Conservation (phyloP, 2,329 filamentous ascomycete species). For the Alternaria sp. region DNA sequence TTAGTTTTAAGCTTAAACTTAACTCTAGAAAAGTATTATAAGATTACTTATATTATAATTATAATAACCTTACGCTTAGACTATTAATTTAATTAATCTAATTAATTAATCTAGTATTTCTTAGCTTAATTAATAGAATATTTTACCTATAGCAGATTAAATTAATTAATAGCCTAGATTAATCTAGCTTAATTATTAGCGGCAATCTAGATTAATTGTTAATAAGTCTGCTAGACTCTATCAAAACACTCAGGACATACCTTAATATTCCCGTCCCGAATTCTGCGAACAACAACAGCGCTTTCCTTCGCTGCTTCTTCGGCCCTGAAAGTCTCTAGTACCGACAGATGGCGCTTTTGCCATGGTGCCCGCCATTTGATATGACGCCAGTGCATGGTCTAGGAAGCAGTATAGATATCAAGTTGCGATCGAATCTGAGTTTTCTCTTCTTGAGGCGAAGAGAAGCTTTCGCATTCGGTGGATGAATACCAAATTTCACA, state of each 20-base stretch:
- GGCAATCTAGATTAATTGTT: too few species aligned
- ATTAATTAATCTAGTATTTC: too few species aligned
- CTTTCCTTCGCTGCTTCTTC: background rate
- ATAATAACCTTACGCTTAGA: too few species aligned
- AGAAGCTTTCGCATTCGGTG: background rate
- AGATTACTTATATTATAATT: too few species aligned
- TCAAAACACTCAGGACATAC: background rate
- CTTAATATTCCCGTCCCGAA: background rate
- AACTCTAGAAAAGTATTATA: too few species aligned
- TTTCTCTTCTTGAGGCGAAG: background rate
- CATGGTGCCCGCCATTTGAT: constrained; percentile 3
- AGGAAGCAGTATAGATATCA: background rate
- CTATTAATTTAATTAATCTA: too few species aligned
- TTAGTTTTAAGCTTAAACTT: too few species aligned
- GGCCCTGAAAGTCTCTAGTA: constrained; percentile 2
- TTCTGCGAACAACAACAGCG: background rate
- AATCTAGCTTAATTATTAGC: too few species aligned
- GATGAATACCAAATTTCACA: too few species aligned
- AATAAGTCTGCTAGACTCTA: background rate
- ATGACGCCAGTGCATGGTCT: constrained; percentile 9
- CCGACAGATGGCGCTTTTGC: background rate
- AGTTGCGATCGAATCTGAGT: background rate
- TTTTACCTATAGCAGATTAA: too few species aligned
- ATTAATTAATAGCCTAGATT: too few species aligned
- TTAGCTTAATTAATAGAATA: too few species aligned